Evolutionary conservation across 192 early-diverging fungal species (phyloP).

Genomic region (Backusella morwellensis): DNA sequence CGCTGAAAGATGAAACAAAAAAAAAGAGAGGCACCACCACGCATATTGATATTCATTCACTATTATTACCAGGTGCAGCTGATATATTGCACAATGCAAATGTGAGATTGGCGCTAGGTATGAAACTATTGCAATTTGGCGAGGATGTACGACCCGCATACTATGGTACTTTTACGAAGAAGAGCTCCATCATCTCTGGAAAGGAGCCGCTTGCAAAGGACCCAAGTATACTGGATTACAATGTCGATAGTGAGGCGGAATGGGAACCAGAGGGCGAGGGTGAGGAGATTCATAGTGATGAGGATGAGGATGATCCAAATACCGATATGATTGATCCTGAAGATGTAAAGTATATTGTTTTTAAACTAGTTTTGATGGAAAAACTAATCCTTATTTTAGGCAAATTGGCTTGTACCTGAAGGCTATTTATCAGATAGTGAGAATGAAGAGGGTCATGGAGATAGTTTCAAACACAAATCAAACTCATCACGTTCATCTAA

Average conservation of each 20-base stretch:
- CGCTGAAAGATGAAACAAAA: neutral
- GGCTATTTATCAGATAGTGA: slow-evolving; percentile 88
- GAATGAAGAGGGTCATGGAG: slow-evolving; percentile 18
- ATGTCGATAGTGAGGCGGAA: slow-evolving; percentile 86
- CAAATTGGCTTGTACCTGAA: slow-evolving; percentile 82
- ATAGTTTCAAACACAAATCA: neutral
- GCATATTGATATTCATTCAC: slow-evolving; percentile 28
- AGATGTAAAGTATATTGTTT: slow-evolving; percentile 20
- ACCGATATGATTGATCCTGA: slow-evolving; percentile 27
- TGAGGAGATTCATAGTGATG: slow-evolving; percentile 78
- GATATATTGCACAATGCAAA: slow-evolving; percentile 31
- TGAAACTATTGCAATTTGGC: slow-evolving; percentile 69
- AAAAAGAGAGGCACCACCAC: slow-evolving; percentile 5
- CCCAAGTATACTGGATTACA: slow-evolving; percentile 68
- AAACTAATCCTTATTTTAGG: slow-evolving; percentile 30
- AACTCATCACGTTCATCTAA: neutral
- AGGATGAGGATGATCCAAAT: slow-evolving; percentile 61
- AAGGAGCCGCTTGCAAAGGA: slow-evolving; percentile 67
- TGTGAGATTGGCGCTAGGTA: slow-evolving; percentile 35
- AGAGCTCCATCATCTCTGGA: slow-evolving; percentile 50
- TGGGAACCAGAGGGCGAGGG: slow-evolving; percentile 92
- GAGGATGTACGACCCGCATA: slow-evolving; percentile 75
- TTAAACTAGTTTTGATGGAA: no score
- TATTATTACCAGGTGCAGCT: slow-evolving; percentile 29
- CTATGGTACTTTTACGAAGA: slow-evolving; percentile 79